Evolutionary conservation across 352 stramenopile species (phyloP), one percentile per base, ranked within the genome.

Genomic region (Phytophthora parvispora): DNA sequence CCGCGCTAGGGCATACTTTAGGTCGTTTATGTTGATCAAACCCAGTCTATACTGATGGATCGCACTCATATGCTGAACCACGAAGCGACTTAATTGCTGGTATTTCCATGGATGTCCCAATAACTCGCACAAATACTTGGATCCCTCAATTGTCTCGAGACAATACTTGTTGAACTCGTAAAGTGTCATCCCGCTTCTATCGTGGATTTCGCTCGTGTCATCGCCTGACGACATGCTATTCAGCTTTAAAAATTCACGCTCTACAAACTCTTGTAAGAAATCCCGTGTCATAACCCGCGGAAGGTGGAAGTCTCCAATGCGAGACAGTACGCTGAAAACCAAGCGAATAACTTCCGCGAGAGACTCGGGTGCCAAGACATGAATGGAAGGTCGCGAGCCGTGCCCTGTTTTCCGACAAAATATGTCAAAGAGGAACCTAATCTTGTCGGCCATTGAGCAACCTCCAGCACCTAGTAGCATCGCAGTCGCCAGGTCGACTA

Each of bases 31-130:
- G 54, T 92, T 95, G 49, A 97, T 84, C 18, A 98, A 65, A 2
- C 94, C 93, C 10, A 98, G 75, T 47, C 94, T 84, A 77, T 95
- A 97, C 76, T 96, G 90, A 51, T 96, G 89, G 1, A 92, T 81
- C 4, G 78, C 70, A 53, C 78, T 90, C 88, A 98, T 98, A 29
- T 90, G 78, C 65, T 95, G 92, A 6, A 94, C 75, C 53, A 97
- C 87, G 64, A 89, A 94, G 3, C 89, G 83, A 64, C 88, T 97
- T 34, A 97, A 67, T 53, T 91, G 81, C 18, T 93, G 83, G 42
- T 86, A 95, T 40, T 78, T 81, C 89, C 92, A 98, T 8, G 79
- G 75, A 13, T 84, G 71, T 2, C 65, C 57, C 2, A 98, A 75
- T 2, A 97, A 28, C 22, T 80, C 67, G 22, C 78, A 90, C 2